Base-by-base conservation (phyloP, 2,329 filamentous ascomycete species). In the Pseudogymnoascus destructans region DNA sequence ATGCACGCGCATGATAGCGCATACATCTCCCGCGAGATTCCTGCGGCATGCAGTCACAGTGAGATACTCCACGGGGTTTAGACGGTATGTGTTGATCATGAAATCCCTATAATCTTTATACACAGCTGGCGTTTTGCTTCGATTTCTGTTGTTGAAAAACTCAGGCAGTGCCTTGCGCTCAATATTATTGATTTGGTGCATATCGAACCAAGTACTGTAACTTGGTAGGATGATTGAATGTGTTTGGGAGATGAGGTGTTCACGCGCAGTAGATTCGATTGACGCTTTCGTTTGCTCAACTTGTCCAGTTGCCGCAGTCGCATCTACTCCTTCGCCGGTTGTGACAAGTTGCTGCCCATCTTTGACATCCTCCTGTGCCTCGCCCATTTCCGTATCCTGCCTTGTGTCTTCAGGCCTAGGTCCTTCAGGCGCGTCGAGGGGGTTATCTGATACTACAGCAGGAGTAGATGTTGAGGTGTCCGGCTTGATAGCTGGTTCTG, bases 41-140 rank as follows among this genome's bases (percentile, higher is more conserved):
- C 93, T 82, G 63, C 93, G 81, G 70, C 93, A 98, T 56, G 93
- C 93, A 9, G 93, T 98, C 58, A 98, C 92, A 4, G 93, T 98
- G 58, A 98, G 79, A 69, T 98, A 98, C 72, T 98, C 93, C 58
- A 90, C 81, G 4, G 93, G 93, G 70, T 97, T 98, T 59, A 98
- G 76, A 35, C 93, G 86, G 73, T 98, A 98, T 11, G 93, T 97
- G 75, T 98, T 98, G 75, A 98, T 90, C 93, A 98, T 98, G 70
- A 98, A 98, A 70, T 98, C 93, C 65, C 93, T 86, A 73, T 98
- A 98, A 70, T 98, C 93, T 73, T 97, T 97, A 77, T 98, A 98
- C 19, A 97, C 89, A 55, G 90, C 85, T 0, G 90, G 87, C 0
- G 93, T 98, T 75, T 98, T 98, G 82, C 93, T 97, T 67, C 93